Conservation (phyloP, 306 rosid species). For the Vachellia collinsii region DNA sequence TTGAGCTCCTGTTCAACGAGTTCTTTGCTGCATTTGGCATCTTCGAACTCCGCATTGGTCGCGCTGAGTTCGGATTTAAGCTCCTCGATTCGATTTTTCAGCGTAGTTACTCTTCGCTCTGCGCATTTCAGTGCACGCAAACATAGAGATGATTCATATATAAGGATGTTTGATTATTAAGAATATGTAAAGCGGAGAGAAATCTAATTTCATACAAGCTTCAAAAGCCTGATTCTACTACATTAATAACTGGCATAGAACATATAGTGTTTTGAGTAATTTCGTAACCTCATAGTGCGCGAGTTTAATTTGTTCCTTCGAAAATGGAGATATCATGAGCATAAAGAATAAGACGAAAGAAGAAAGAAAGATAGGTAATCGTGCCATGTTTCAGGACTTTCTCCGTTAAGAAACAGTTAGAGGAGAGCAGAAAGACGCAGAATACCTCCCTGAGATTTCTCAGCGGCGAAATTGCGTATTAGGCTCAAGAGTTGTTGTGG, state of each 20-base stretch:
- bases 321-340: neutral
- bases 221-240: neutral
- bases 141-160: neutral
- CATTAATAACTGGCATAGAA: neutral
- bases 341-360: neutral
- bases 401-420: constrained; percentile 23
- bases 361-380: neutral
- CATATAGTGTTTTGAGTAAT: neutral
- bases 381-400: constrained; percentile 3
- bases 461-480: constrained; percentile 75
- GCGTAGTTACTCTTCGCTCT: constrained; percentile 75
- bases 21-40: constrained; percentile 69
- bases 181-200: neutral
- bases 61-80: constrained; percentile 52
- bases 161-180: constrained; percentile 5
- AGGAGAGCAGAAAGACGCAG: neutral
- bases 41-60: constrained; percentile 48
- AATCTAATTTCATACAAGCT: neutral
- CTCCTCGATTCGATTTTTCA: constrained; percentile 67
- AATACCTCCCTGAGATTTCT: constrained; percentile 81
- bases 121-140: constrained; percentile 16
- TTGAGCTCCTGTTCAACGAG: constrained; percentile 71
- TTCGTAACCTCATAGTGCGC: neutral
- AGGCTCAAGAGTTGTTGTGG: constrained; percentile 61
- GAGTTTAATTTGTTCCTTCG: neutral